Evolutionary conservation across 495 filamentous ascomycete genomes (phyloP).

Genomic region (Halenospora varia): DNA sequence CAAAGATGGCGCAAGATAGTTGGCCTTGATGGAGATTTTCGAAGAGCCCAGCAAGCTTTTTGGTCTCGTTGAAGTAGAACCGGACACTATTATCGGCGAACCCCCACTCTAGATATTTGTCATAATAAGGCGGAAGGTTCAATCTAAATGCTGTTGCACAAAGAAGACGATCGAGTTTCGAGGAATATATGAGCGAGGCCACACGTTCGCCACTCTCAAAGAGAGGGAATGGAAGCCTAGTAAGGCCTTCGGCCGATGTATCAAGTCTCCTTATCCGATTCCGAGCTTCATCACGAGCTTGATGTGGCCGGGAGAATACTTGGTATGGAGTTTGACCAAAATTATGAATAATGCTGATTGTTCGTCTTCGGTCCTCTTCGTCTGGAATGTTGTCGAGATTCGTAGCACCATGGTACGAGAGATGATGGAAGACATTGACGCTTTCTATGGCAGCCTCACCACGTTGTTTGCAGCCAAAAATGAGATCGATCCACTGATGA

Average conservation of each 20-base stretch:
- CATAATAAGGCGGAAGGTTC: conserved; percentile 81
- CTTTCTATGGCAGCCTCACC: conserved; percentile 90
- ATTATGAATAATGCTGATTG: conserved; percentile 95
- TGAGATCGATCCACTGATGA: conserved; percentile 93
- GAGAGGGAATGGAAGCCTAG: conserved; percentile 75
- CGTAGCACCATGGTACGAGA: conserved; percentile 90
- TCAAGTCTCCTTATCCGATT: conserved; percentile 66
- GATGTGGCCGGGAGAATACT: conserved; percentile 80
- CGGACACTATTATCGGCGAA: conserved; percentile 89
- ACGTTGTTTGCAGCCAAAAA: conserved; percentile 93
- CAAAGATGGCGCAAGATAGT: conserved; percentile 74
- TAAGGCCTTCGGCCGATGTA: conserved; percentile 70
- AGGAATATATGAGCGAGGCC: conserved; percentile 69
- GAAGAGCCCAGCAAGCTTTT: conserved; percentile 67
- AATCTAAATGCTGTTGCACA: conserved; percentile 78
- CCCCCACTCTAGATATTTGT: conserved; percentile 94
- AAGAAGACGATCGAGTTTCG: conserved; percentile 77
- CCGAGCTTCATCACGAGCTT: conserved; percentile 62
- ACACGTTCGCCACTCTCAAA: conserved; percentile 82
- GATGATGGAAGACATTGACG: conserved; percentile 91
- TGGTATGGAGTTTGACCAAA: conserved; percentile 97
- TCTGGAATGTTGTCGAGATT: conserved; percentile 91
- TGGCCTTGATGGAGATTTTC: conserved; percentile 92
- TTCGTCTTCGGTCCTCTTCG: conserved; percentile 69
- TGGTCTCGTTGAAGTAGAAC: conserved; percentile 66